Evolutionary conservation across 2,329 filamentous ascomycete species (phyloP), one percentile per base, ranked within the genome.

Genomic region (Emergomyces orientalis): DNA sequence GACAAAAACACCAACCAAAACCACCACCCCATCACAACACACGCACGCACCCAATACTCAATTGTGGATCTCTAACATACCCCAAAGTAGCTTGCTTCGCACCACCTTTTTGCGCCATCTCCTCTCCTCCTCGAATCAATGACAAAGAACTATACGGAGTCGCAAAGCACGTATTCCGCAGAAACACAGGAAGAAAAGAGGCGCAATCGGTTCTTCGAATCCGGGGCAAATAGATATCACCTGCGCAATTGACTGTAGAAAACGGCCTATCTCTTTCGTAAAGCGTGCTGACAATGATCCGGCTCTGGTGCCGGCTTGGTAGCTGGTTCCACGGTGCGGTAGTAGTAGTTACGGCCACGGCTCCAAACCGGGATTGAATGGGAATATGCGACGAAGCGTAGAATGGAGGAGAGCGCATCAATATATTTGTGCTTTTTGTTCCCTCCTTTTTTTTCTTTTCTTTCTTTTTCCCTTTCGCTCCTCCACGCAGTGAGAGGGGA

Each of bases 61-160:
- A 85, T 80, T 93, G 89, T 67, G 82, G 81, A 70, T 86, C 79
- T 77, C 85, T 87, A 66, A 93, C 91, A 79, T 94, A 96, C 91
- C 90, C 90, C 75, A 96, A 79, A 65, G 89, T 96, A 71, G 89
- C 86, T 78, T 96, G 91, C 74, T 90, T 91, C 59, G 69, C 70
- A 62, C 65, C 68, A 64, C 69, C 70, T 41, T 71, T 70, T 19
- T 71, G 70, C 17, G 70, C 65, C 72, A 74, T 74, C 14, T 32
- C 49, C 34, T 32, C 22, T 25, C 22, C 37, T 30, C 37, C 39
- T 19, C 56, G 1, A 45, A 22, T 45, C 22, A 41, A 32, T 27
- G 51, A n/a, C 51, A 54, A 32, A n/a, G 27, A 32, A 54, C 51
- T 32, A 32, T 32, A 30, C 9, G 25, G 25, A 54, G 51, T 3